Conservation (phyloP, 1,284 basidiomycete genomes). For the Austropuccinia psidii region DNA sequence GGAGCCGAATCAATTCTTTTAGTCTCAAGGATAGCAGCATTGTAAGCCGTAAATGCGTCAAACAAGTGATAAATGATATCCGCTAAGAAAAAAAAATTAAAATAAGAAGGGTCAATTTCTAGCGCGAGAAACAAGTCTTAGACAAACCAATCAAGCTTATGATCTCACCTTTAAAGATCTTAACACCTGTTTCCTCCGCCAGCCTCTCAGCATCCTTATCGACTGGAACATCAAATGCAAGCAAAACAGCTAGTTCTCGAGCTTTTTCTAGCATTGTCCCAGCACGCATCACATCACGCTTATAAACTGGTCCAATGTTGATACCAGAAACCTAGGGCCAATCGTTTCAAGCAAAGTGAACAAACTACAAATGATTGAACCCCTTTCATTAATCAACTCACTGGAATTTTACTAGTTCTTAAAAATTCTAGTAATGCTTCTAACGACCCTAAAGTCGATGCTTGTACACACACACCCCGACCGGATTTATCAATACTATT, state of each 20-base stretch:
- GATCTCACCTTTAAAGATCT: slow-evolving; percentile 77
- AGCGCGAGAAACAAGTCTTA: background rate
- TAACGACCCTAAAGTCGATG: slow-evolving; percentile 92
- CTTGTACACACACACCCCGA: slow-evolving; percentile 93
- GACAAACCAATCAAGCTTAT: background rate
- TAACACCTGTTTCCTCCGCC: slow-evolving; percentile 88
- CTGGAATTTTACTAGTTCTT: slow-evolving; percentile 86
- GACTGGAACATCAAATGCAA: slow-evolving; percentile 88
- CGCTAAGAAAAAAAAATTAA: slow-evolving; percentile 52
- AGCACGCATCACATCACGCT: slow-evolving; percentile 87
- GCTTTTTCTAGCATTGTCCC: slow-evolving; percentile 94
- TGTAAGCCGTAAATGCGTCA: slow-evolving; percentile 95
- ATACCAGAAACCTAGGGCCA: slow-evolving; percentile 66
- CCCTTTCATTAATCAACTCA: slow-evolving; percentile 37
- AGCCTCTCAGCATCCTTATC: slow-evolving; percentile 85
- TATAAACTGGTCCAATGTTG: slow-evolving; percentile 96
- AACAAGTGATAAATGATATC: slow-evolving; percentile 99
- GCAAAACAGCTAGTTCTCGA: slow-evolving; percentile 86
- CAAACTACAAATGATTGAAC: background rate
- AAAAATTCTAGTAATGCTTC: slow-evolving; percentile 97
- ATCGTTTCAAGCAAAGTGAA: background rate
- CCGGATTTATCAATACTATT: slow-evolving; percentile 92
- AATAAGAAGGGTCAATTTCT: background rate
- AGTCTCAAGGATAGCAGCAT: slow-evolving; percentile 83
- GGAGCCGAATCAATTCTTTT: slow-evolving; percentile 85